Evolutionary conservation across 495 filamentous ascomycete genomes (phyloP).

Genomic region (Penicillium crystallinum): DNA sequence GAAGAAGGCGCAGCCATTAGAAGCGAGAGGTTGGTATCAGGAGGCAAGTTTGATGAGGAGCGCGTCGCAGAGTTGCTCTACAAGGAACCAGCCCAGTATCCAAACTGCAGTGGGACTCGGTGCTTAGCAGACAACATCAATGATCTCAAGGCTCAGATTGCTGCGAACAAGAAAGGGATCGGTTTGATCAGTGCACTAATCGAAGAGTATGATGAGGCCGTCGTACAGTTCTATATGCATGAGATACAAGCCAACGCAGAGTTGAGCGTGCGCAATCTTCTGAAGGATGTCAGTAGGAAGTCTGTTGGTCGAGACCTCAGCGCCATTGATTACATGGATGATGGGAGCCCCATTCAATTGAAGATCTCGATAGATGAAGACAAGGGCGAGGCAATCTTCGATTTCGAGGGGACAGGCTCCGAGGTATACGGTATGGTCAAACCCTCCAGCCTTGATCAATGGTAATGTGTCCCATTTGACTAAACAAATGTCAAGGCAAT

Average conservation of each 20-base stretch:
- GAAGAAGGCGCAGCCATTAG: conserved; percentile 92
- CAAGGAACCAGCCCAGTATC: conserved; percentile 73
- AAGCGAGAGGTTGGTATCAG: conserved; percentile 88
- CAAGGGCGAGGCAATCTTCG: conserved; percentile 82
- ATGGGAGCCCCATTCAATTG: conserved; percentile 83
- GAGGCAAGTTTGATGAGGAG: conserved; percentile 81
- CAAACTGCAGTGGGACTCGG: conserved; percentile 82
- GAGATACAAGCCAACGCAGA: conserved; percentile 92
- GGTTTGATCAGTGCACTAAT: conserved; percentile 78
- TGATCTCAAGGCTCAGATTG: conserved; percentile 91
- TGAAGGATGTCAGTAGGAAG: conserved; percentile 66
- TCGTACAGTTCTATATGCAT: conserved; percentile 89
- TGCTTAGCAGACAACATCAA: conserved; percentile 90
- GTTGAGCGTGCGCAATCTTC: conserved; percentile 67
- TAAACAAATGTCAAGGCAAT: conserved; percentile 50
- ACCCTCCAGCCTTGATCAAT: background rate
- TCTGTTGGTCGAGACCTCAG: conserved; percentile 71
- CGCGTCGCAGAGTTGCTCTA: conserved; percentile 78
- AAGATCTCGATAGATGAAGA: conserved; percentile 75
- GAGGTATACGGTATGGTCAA: conserved; percentile 66
- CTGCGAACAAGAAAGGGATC: conserved; percentile 93
- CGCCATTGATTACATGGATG: conserved; percentile 91
- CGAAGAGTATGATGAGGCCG: conserved; percentile 81
- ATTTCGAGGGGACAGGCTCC: conserved; percentile 77
- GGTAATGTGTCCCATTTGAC: background rate